Percentiles rank a stretch among this genome's conserved stretches.
phyloP scores from a whole-genome alignment of 1,284 basidiomycete species.

The Ceratobasidium sp. region DNA sequence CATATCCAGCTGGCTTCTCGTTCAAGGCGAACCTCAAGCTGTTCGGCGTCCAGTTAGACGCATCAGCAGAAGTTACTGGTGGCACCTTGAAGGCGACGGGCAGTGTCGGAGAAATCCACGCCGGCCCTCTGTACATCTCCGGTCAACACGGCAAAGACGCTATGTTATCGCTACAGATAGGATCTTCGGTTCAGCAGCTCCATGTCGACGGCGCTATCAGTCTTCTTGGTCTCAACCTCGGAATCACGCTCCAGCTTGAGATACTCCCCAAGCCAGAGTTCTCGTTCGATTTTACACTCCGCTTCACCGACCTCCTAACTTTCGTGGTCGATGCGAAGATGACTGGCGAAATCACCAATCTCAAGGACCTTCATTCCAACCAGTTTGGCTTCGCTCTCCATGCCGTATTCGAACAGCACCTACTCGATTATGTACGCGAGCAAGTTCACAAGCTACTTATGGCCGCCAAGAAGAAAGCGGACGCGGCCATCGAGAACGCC shows the following conservation, averaged over 20 bases:
- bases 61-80: not conserved
- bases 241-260: not conserved
- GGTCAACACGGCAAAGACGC: not conserved
- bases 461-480: not conserved
- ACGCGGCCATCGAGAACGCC: not conserved
- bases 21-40: constrained; percentile 12
- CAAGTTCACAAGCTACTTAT: not conserved
- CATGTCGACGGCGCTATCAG: not conserved
- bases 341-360: too few species aligned
- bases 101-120: not conserved
- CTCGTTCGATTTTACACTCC: too few species aligned
- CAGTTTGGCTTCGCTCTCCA: not conserved
- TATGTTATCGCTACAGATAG: not conserved
- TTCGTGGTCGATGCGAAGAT: not conserved
- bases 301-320: constrained; percentile 10
- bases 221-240: not conserved
- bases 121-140: not conserved
- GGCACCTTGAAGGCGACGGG: not conserved
- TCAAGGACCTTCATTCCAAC: not conserved
- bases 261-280: not conserved
- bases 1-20: constrained; percentile 1
- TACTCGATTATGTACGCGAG: constrained; percentile 5
- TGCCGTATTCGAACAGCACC: constrained; percentile 1
- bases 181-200: not conserved
- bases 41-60: not conserved